Conservation (phyloP, 2,329 filamentous ascomycete genomes). For the Neurospora sp. region DNA sequence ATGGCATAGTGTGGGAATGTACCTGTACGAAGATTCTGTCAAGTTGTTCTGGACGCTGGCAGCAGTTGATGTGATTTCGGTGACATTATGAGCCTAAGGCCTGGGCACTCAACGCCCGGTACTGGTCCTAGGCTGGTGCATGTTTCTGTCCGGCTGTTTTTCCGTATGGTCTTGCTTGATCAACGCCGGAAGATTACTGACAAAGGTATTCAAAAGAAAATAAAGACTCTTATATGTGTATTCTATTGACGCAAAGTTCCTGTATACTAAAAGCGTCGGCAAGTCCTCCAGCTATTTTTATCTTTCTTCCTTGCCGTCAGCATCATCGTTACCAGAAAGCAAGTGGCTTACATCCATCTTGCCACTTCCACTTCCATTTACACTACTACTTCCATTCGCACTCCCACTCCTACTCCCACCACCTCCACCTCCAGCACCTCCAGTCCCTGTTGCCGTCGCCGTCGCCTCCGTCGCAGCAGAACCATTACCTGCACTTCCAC, state of each 20-base stretch:
- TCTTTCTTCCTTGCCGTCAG: slow-evolving; percentile 1
- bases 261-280: background rate
- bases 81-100: background rate
- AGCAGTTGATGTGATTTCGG: background rate
- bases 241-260: background rate
- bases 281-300: background rate
- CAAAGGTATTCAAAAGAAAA: background rate
- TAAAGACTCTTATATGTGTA: background rate
- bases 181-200: background rate
- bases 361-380: slow-evolving; percentile 2
- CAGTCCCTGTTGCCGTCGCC: too few species aligned
- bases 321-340: slow-evolving; percentile 9
- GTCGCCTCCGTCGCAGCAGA: too few species aligned
- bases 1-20: background rate
- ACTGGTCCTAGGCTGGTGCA: background rate
- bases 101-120: background rate
- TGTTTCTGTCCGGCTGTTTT: background rate
- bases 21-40: background rate
- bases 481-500: background rate
- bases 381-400: background rate
- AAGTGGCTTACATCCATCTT: slow-evolving; percentile 17
- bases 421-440: background rate
- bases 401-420: background rate
- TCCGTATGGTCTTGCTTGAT: background rate
- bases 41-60: background rate